These are phyloP conservation scores for Suillus placidus DNA, from an alignment of 768 basidiomycete species.

Conservation along the genomic window DNA sequence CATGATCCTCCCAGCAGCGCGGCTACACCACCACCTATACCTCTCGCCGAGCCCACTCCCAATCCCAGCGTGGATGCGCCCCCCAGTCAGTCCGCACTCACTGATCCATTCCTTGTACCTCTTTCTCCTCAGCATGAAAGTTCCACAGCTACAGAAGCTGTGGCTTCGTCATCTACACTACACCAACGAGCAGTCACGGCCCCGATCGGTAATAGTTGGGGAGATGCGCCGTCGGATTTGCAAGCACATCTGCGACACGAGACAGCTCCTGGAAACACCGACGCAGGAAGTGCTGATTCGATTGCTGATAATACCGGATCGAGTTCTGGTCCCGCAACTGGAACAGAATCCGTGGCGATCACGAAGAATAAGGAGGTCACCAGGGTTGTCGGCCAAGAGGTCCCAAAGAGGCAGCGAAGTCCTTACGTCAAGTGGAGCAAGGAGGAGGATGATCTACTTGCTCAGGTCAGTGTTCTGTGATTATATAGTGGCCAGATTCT, in stretches of 20 bases:
- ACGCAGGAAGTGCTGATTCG: slow-evolving; percentile 1
- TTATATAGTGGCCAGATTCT: not conserved
- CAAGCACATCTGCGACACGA: slow-evolving; percentile 14
- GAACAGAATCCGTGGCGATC: slow-evolving; percentile 1
- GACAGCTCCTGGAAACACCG: slow-evolving; percentile 6
- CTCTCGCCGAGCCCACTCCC: not conserved
- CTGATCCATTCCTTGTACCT: slow-evolving; percentile 3
- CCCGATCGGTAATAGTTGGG: slow-evolving; percentile 13
- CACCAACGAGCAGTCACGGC: slow-evolving; percentile 3
- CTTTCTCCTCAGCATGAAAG: not conserved
- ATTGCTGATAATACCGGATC: slow-evolving; percentile 7
- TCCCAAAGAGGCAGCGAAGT: slow-evolving; percentile 38
- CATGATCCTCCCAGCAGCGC: not conserved
- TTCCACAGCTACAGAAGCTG: not conserved
- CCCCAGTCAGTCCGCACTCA: not conserved
- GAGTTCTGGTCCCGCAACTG: not conserved
- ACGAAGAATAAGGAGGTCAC: slow-evolving; percentile 25
- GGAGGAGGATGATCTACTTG: slow-evolving; percentile 44
- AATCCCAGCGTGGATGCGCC: not conserved
- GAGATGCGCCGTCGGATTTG: slow-evolving; percentile 2
- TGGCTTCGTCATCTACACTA: not conserved
- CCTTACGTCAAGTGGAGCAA: slow-evolving; percentile 48
- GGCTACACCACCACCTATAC: not conserved
- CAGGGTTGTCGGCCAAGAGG: slow-evolving; percentile 36
- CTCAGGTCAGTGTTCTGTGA: slow-evolving; percentile 32